Conservation (phyloP, 805 yeast species). For the Candida silvicultrix region DNA sequence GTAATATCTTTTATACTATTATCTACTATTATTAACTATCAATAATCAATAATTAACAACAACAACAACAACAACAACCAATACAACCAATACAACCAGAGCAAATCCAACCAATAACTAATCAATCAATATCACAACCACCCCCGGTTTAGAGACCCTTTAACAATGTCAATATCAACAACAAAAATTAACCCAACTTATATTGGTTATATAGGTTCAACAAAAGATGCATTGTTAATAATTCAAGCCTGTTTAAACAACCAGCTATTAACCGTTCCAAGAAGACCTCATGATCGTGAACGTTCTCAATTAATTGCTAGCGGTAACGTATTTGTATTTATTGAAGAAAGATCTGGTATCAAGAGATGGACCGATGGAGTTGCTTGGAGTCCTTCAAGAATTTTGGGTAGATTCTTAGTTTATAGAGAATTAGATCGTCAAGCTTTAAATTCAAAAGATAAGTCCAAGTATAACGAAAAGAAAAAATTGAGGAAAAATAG, state of each 20-base stretch:
- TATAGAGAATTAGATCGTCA: conserved; percentile 61
- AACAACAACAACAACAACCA: no score
- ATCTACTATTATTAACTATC: no score
- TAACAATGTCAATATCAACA: background rate
- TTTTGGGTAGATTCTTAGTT: conserved; percentile 76
- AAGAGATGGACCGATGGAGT: conserved; percentile 97
- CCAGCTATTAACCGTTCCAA: conserved; percentile 51
- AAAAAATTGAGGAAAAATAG: conserved; percentile 3
- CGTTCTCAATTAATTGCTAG: conserved; percentile 57
- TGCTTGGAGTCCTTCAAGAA: conserved; percentile 88
- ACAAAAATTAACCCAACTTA: conserved; percentile 16
- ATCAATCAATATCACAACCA: background rate
- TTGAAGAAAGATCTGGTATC: conserved; percentile 76
- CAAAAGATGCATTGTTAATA: conserved; percentile 75
- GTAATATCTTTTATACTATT: no score
- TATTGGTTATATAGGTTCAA: conserved; percentile 63
- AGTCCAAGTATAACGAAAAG: conserved; percentile 15
- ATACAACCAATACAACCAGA: no score
- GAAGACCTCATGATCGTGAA: conserved; percentile 82
- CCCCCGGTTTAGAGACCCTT: no score
- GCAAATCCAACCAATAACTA: no score
- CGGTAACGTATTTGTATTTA: conserved; percentile 80
- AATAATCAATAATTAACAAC: no score
- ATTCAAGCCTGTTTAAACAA: conserved; percentile 74
- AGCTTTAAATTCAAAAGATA: conserved; percentile 36